Evolutionary conservation across 2,329 filamentous ascomycete genomes (phyloP).

Genomic region (Xylaria polymorpha): DNA sequence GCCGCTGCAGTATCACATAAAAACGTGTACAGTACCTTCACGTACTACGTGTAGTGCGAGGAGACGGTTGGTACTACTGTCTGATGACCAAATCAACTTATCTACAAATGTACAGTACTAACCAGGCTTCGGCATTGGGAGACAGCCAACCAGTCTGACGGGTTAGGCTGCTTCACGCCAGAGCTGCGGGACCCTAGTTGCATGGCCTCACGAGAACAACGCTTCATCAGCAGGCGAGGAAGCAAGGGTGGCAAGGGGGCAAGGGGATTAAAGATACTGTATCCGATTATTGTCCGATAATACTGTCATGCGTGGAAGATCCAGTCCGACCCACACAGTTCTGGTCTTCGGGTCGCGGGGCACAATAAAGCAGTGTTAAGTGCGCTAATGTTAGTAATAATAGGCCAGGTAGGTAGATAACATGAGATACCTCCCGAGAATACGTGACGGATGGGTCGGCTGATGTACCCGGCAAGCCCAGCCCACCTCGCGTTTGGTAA

Average conservation of each 20-base stretch:
- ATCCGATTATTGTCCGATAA: not conserved
- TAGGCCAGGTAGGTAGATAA: not conserved
- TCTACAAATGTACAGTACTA: conserved; percentile 9
- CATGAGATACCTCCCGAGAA: not conserved
- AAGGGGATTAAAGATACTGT: not conserved
- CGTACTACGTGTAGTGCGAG: conserved; percentile 13
- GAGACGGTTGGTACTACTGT: not conserved
- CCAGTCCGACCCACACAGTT: not conserved
- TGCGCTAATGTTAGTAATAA: not conserved
- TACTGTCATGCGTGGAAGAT: not conserved
- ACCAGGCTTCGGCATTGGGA: conserved; percentile 24
- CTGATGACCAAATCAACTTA: conserved; percentile 26
- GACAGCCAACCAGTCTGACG: conserved; percentile 30
- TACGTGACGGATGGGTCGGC: conserved; percentile 1
- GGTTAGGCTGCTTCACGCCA: conserved; percentile 9
- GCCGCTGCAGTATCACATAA: conserved; percentile 8
- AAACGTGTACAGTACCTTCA: conserved; percentile 12
- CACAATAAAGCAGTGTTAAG: not conserved
- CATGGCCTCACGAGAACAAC: conserved; percentile 10
- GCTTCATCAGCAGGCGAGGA: conserved; percentile 7
- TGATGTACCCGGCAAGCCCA: not conserved
- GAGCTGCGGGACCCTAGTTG: conserved; percentile 27
- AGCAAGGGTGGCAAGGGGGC: too few relatives aligned
- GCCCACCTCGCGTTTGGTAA: conserved; percentile 8
- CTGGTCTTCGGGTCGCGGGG: not conserved